Evolutionary conservation across 2,329 filamentous ascomycete genomes (phyloP), one percentile per base, ranked within the genome.

Genomic region (Fusarium palustre): DNA sequence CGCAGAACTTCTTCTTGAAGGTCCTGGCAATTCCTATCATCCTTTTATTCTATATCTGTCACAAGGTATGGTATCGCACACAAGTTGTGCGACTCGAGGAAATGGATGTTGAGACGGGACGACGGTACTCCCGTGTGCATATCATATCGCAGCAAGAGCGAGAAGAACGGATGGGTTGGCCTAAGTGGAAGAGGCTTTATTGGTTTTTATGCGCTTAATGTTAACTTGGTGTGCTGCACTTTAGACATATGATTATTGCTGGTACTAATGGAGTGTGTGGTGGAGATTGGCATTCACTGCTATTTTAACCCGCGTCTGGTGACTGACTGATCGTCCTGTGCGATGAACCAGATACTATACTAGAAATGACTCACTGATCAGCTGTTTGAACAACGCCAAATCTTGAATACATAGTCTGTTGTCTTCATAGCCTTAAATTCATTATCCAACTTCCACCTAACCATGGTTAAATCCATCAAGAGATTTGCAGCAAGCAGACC

Each of bases 21-120:
- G 92, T 90, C 76, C 84, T 93, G 68, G 90, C 90, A 2, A 87
- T 88, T 2, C 91, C 92, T 5, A 88, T 93, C 62, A 87, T 93
- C 22, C 66, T 89, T 9, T 64, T 85, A 10, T 92, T 91, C 77
- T 97, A 92, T 78, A 28, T 92, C 5, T 83, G 79, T 0, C 95
- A 97, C 79, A 97, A 97, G 80, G 12, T 95, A 31, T 91, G 84
- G 79, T 92, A 88, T 76, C 85, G 84, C 47, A 97, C 94, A 1
- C 81, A 83, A 6, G 83, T 93, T 58, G 85, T 97, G 38, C 84
- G 86, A 16, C 80, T 87, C 18, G 83, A 85, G 42, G 91, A 97
- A 68, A 97, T 97, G 89, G 94, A 97, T 79, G 81, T 97, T 61
- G 88, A 91, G 57, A 97, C 94, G 0, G 95, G 95, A 1, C 88